Conservation (phyloP, 108 stramenopile species). For the Fistulifera solaris region DNA sequence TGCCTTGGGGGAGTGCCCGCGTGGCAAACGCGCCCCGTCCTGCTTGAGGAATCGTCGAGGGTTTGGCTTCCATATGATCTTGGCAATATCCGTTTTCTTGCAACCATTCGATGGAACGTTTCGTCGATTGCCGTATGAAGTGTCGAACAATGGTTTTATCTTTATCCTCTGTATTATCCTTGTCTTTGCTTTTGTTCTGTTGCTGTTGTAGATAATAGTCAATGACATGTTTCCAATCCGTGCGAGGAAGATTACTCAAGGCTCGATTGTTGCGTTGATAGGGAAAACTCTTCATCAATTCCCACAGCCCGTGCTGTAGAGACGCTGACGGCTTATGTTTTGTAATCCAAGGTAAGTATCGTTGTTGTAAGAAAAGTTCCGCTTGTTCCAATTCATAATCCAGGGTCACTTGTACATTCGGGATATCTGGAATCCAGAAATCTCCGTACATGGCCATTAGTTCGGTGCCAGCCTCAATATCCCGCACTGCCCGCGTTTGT, state of each 20-base stretch:
- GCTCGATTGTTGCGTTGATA: constrained; percentile 6
- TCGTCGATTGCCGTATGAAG: constrained; percentile 11
- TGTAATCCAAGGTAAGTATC: constrained; percentile 13
- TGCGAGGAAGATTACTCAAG: constrained; percentile 20
- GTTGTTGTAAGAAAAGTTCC: constrained; percentile 23
- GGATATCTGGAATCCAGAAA: constrained; percentile 46
- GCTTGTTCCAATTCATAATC: constrained; percentile 29
- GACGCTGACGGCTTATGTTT: constrained; percentile 13
- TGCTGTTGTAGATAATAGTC: background rate
- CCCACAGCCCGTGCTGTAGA: constrained; percentile 26
- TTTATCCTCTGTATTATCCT: background rate
- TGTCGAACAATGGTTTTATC: constrained; percentile 4
- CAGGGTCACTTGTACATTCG: constrained; percentile 26
- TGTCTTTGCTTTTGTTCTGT: background rate
- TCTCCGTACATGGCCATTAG: constrained; percentile 62
- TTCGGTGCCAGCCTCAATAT: constrained; percentile 45
- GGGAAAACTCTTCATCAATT: constrained; percentile 26
- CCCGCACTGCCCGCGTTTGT: constrained; percentile 14
- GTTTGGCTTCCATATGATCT: constrained; percentile 60
- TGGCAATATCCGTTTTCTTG: constrained; percentile 63
- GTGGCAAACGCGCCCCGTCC: constrained; percentile 79
- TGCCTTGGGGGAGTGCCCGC: constrained; percentile 56
- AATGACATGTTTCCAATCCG: constrained; percentile 11
- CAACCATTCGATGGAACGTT: constrained; percentile 41
- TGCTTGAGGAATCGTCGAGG: constrained; percentile 61